Evolutionary conservation across 768 basidiomycete genomes (phyloP), one percentile per base, ranked within the genome.

Genomic region (Pleurotus citrinopileatus): DNA sequence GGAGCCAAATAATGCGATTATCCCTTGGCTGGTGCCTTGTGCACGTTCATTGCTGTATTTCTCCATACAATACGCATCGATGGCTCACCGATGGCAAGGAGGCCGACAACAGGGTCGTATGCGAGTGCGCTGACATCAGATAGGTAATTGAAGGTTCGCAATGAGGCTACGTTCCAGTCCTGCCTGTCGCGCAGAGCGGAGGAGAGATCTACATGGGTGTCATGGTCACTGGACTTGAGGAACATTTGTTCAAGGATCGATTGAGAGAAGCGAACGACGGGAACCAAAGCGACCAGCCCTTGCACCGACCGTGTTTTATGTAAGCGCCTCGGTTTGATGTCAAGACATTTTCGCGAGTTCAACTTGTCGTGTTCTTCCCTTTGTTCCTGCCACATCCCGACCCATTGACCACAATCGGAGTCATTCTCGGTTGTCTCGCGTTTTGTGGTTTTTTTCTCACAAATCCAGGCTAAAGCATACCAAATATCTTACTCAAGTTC

Each of bases 1-100:
- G 4, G 80, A 75, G 1, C 93, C 94, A 58, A 84, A 80, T 22
- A 94, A 59, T 53, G 84, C 74, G 28, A 94, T 75, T 1, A 64
- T 54, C 0, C 93, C 91, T n/a, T 67, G 63, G 3, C 76, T 65
- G 0, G 89, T 91, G 2, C 88, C 91, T 87, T 25, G 45, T 58
- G 25, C 25, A 20, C 6, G 15, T 32, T 19, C n/a, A 34, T 23
- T 43, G 50, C 44, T 34, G 13, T 28, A 42, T 56, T 40, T 55
- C 45, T 42, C n/a, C 22, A 42, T 54, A 34, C 12, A 3, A 9
- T 42, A 27, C 36, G 25, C 42, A 37, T 17, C 42, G 20, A 46
- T 47, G 27, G 50, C 71, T 32, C 64, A 85, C 85, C 84, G 45
- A 80, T 62, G 27, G 83, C 86, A n/a, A 90, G 70, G 19, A 89